A percentile compares a stretch with the other conserved stretches of the same genome.
phyloP scores from a whole-genome alignment of 2,329 filamentous ascomycete species.

The Furcasterigmium sp. region DNA sequence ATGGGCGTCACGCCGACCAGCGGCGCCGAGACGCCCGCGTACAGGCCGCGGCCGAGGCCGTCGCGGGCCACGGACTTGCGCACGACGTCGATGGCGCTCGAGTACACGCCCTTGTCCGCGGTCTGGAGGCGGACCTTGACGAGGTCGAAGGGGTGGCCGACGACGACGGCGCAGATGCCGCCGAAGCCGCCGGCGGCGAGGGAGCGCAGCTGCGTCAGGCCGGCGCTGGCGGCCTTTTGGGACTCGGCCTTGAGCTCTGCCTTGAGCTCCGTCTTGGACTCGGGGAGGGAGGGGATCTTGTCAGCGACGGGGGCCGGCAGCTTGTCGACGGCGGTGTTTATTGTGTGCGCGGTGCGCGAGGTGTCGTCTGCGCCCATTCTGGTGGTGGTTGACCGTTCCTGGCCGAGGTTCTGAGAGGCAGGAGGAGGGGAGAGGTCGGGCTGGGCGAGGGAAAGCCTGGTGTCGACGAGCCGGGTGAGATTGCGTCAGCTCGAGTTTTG shows the following conservation, averaged over 20 bases:
- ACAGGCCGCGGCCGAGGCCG: constrained; percentile 74
- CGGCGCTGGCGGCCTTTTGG: constrained; percentile 28
- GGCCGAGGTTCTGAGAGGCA: no score
- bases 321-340: constrained; percentile 5
- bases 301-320: constrained; percentile 28
- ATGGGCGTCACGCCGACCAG: constrained; percentile 95
- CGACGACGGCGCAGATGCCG: constrained; percentile 87
- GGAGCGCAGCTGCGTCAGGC: constrained; percentile 62
- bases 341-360: neutral
- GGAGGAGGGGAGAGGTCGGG: no score
- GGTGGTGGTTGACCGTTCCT: neutral
- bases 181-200: constrained; percentile 88
- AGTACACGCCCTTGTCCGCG: constrained; percentile 89
- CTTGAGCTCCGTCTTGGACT: constrained; percentile 38
- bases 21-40: constrained; percentile 94
- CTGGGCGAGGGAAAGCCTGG: no score
- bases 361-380: neutral
- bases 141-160: constrained; percentile 94
- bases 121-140: constrained; percentile 98
- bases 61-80: constrained; percentile 82
- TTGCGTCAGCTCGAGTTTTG: no score
- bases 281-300: constrained; percentile 34
- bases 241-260: constrained; percentile 35
- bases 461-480: no score
- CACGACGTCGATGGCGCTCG: constrained; percentile 85